Evolutionary conservation across 192 early-diverging fungal genomes (phyloP), one percentile per base, ranked within the genome.

Genomic region (Coemansia interrupta): DNA sequence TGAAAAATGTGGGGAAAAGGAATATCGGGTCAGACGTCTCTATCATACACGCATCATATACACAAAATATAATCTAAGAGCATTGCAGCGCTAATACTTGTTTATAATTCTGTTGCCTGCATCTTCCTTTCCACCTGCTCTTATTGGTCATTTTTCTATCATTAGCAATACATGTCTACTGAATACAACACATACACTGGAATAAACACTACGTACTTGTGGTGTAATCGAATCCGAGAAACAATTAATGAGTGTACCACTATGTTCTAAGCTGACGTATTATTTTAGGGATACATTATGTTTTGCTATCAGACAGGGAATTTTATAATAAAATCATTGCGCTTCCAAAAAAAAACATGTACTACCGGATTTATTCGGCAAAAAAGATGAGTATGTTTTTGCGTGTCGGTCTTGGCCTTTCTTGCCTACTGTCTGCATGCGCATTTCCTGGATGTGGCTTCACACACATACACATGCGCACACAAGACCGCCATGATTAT

Each of bases 371-470:
- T n/a, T n/a, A n/a, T n/a, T n/a, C n/a, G n/a, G n/a, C n/a, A n/a
- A 24, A 23, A 23, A 47, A 47, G 23, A 47, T 23, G 5, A 0
- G 17, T 13, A 26, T 14, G 28, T 3, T 50, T 50, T 14, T 13
- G 26, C 24, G 26, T 26, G 12, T n/a, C 26, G 48, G 48, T 28
- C 23, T n/a, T 28, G 26, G 48, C 28, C 48, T 24, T 26, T 49
- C 26, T 50, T 50, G 48, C 12, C 14, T n/a, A 36, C 32, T 1
- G 28, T 17, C 48, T 50, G 48, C 48, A 50, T 50, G 48, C 10
- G 48, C 24, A 28, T 50, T 50, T 50, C 28, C 28, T 50, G 48
- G 48, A 8, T 50, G 48, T 50, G 48, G 48, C 32, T 36, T 36
- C 10, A 36, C 29, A 7, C 29, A 30, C 32, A 36, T 11, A 6